Percentiles rank a stretch among this genome's conserved stretches.
Evolutionary conservation across 164 flowering plant species (phyloP).

Genomic region (Chimonanthus salicifolius): DNA sequence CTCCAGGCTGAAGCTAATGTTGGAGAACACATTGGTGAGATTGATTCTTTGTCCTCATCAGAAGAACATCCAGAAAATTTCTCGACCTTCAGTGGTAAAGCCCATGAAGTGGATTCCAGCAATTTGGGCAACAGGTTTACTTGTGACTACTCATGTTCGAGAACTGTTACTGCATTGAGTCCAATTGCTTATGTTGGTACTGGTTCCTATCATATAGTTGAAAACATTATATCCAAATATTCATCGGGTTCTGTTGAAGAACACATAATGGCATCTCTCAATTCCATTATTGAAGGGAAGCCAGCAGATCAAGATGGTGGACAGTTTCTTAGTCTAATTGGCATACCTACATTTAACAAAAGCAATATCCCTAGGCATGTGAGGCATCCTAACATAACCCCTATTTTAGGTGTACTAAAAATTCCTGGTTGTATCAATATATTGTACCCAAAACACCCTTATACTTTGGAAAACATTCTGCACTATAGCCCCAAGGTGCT

Average conservation of each 20-base stretch:
- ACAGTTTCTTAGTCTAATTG: constrained; percentile 65
- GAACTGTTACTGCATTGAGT: constrained; percentile 57
- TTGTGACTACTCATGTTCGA: constrained; percentile 38
- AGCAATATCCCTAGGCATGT: constrained; percentile 50
- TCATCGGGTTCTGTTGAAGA: constrained; percentile 66
- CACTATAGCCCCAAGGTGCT: constrained; percentile 67
- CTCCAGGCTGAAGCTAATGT: constrained; percentile 14
- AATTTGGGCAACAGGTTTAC: constrained; percentile 25
- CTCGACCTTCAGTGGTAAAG: constrained; percentile 12
- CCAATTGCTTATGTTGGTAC: constrained; percentile 56
- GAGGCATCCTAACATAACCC: constrained; percentile 88
- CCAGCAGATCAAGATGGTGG: constrained; percentile 44
- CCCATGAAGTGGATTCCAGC: constrained; percentile 13
- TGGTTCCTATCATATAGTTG: constrained; percentile 37
- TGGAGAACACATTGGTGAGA: constrained; percentile 9
- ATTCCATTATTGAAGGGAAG: constrained; percentile 57
- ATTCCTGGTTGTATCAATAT: constrained; percentile 31
- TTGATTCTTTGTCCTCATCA: constrained; percentile 9
- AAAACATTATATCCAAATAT: constrained; percentile 42
- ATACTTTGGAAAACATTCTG: constrained; percentile 67
- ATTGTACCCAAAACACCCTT: constrained; percentile 60
- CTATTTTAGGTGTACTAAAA: constrained; percentile 66
- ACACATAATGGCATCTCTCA: constrained; percentile 53
- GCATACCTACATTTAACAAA: constrained; percentile 61
- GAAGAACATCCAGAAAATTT: constrained; percentile 14